Conservation (phyloP, 169 alveolate genomes). For the Plasmodium vinckei region DNA sequence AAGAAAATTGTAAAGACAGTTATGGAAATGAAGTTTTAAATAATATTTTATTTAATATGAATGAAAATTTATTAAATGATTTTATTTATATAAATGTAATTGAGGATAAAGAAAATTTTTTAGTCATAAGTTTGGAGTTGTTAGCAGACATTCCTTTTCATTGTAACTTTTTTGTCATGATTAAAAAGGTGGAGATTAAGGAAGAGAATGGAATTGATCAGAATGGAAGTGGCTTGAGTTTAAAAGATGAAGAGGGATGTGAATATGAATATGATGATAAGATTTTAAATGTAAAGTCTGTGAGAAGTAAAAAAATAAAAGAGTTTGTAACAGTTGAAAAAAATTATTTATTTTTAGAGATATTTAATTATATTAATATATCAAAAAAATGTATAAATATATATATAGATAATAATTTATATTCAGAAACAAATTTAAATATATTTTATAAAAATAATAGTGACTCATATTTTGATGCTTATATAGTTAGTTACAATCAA, state of each 20-base stretch:
- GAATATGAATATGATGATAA: too few species aligned
- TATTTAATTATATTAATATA: slow-evolving; percentile 36
- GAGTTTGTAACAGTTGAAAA: slow-evolving; percentile 5
- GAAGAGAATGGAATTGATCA: not conserved
- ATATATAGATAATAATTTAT: slow-evolving; percentile 21
- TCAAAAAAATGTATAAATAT: slow-evolving; percentile 32
- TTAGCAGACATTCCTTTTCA: slow-evolving; percentile 64
- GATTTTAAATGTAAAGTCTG: not conserved
- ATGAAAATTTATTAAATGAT: slow-evolving; percentile 37
- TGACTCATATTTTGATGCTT: slow-evolving; percentile 54
- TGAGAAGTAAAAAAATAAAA: not conserved
- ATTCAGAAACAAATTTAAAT: slow-evolving; percentile 45
- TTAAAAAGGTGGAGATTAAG: not conserved
- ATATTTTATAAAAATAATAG: slow-evolving; percentile 36
- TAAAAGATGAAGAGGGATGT: not conserved
- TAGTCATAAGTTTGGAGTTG: slow-evolving; percentile 29
- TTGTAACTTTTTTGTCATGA: slow-evolving; percentile 40
- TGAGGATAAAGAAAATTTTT: slow-evolving; percentile 17
- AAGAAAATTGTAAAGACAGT: not conserved
- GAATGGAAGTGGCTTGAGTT: not conserved
- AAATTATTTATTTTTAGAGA: slow-evolving; percentile 31
- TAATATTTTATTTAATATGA: slow-evolving; percentile 33
- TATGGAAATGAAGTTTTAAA: slow-evolving; percentile 4
- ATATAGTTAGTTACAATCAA: slow-evolving; percentile 34
- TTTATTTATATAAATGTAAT: slow-evolving; percentile 33